Base-by-base conservation (phyloP, 495 filamentous ascomycete genomes). In the Viridothelium virens region DNA sequence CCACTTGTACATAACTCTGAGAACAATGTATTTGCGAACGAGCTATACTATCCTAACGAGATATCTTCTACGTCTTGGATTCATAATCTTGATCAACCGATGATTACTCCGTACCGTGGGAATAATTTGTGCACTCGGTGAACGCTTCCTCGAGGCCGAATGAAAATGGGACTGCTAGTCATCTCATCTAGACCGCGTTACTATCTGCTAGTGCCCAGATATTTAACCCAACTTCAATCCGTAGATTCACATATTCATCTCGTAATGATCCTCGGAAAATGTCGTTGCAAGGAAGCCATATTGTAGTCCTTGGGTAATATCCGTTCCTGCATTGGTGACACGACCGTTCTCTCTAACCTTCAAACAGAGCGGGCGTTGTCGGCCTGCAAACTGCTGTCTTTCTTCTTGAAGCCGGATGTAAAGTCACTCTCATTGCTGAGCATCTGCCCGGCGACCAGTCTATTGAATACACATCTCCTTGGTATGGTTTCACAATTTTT, bases 341-440 rank as follows among this genome's bases (percentile, higher is more conserved):
- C 25, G 25, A 25, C 25, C 1, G 6, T 44, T 3, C 50, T 61
- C 47, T 2, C 59, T 67, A 33, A 75, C 38, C 64, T 69, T 59
- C 9, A 59, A 2, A 47, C 67, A 31, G 80, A 25, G 80, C 81
- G 2, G 80, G 80, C 7, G 77, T 83, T 41, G 80, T 75, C 11
- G 81, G 80, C 50, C 74, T 83, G 2, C 79, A 82, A 66, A 79
- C 80, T 2, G 78, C 81, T 31, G 64, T 79, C 31, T 71, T 68
- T 31, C 75, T 83, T 11, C 77, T 79, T 1, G 71, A 77, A 65
- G 72, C 69, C 18, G 76, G 75, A 2, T 78, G 79, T 56, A 44
- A 66, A 2, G 79, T 81, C 44, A 80, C 77, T 0, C 70, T 83
- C 37, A 67, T 82, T 16, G 80, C 80, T 1, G 72, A 77, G 16